Base-by-base conservation (phyloP, 2,329 filamentous ascomycete genomes). In the Westerdykella sp. region DNA sequence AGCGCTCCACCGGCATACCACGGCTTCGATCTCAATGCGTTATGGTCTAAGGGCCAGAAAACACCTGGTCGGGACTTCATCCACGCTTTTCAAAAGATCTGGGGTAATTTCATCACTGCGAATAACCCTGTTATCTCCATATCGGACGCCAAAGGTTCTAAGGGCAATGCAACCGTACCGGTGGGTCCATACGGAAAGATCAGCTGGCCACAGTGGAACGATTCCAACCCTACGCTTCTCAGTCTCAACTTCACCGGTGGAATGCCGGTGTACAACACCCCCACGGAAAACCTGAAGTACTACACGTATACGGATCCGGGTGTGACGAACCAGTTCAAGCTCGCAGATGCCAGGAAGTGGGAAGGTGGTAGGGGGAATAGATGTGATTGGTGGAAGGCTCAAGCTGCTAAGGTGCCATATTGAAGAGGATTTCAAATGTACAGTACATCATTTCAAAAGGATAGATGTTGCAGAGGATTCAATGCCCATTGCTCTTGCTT, bases 161-260 rank as follows among this genome's bases (percentile, higher is more conserved):
- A 53, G 6, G 40, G 45, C 2, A 60, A 58, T 25, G 55, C 53
- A 16, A 56, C 47, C 2, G 52, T 61, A 2, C 54, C 59, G 3
- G 45, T 41, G 9, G 55, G 50, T 1, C 42, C 47, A 16, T 37
- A 39, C 7, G 48, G 45, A 4, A 37, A 49, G 10, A 57, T 64
- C 22, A 40, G 56, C 11, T 65, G 60, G 60, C 62, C 60, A 4
- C 44, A 41, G 25, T 64, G 59, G 56, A 45, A 47, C 11, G 45
- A 49, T 10, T 39, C 45, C 11, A 49, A 43, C 2, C 54, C 51
- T 7, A 23, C 41, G 14, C 41, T 65, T 31, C 38, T 64, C 39
- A 60, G 54, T 16, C 23, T 64, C 32, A 65, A 65, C 39, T 45
- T 55, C 11, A 65, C 62, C 6, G 60, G 60, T 12, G 62, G 60